Base-by-base conservation (phyloP, 1,284 basidiomycete genomes). In the Ganoderma lucidum region DNA sequence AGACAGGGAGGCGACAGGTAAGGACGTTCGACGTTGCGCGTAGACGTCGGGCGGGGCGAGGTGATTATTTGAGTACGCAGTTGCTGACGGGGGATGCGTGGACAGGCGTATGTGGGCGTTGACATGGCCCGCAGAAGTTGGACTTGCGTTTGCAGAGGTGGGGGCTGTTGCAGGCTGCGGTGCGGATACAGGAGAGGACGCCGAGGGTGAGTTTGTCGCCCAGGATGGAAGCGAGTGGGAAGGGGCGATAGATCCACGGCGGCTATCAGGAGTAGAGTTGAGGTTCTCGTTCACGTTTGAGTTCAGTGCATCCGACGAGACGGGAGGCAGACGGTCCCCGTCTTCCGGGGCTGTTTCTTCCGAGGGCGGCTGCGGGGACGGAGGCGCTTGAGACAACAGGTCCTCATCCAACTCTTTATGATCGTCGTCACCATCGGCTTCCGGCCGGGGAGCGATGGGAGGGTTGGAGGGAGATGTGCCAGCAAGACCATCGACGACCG, bases 61-160 rank as follows among this genome's bases (percentile, higher is more conserved):
- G 39, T 71, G 68, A 35, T 53, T 63, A 60, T 73, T 64, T 6
- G 69, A 68, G 30, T 70, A 67, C 53, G 71, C 64, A 19, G 66
- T 65, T 6, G 69, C 67, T 14, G 73, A 68, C 9, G 74, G 74
- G 23, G 72, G 72, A 59, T 72, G 73, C 6, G 71, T 70, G 6
- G 71, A 58, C 2, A 70, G 65, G 41, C 73, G 71, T 66, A 73
- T 70, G 59, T 73, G 70, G 23, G 67, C 59, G 55, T 59, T 62
- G 69, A 45, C 65, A 45, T 68, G 66, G 32, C 17, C 67, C 9
- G 66, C 63, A 23, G 59, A 39, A 45, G 17, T 60, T 1, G 72
- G 60, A 48, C 35, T 51, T 39, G 62, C 17, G 37, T 41, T 48
- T 10, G 48, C 48, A 28, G 63, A 51, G 30, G 63, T 55, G 2